Evolutionary conservation across 495 filamentous ascomycete genomes (phyloP).

Genomic region (Pyrenula aspistea): DNA sequence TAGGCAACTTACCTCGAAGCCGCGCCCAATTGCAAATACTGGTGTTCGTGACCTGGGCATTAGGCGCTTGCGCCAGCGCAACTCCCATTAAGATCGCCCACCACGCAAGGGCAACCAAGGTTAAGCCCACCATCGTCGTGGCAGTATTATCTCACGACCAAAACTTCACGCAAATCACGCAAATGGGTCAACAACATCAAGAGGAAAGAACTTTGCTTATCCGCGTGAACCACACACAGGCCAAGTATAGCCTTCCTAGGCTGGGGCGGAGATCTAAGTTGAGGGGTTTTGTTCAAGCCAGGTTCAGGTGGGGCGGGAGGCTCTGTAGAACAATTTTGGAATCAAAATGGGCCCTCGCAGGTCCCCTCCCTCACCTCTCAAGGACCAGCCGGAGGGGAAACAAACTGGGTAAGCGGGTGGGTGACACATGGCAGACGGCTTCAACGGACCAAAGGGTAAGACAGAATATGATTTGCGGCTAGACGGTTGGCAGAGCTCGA

Average conservation of each 20-base stretch:
- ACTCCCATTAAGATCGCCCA: background rate
- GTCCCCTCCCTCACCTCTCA: too few species aligned
- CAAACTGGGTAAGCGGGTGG: background rate
- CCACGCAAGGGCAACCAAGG: background rate
- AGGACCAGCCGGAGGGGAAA: background rate
- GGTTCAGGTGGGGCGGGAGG: background rate
- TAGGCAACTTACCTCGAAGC: slow-evolving; percentile 28
- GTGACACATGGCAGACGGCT: background rate
- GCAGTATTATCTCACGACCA: background rate
- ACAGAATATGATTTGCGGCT: background rate
- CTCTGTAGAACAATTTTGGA: background rate
- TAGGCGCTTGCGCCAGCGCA: background rate
- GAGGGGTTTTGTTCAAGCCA: background rate
- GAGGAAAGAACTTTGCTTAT: background rate
- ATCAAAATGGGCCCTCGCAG: background rate
- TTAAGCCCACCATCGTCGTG: background rate
- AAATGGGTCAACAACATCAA: background rate
- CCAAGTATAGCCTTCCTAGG: background rate
- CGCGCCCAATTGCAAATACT: slow-evolving; percentile 41
- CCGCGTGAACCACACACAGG: background rate
- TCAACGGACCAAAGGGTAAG: background rate
- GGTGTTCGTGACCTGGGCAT: background rate
- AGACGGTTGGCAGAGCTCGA: background rate
- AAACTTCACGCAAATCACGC: background rate
- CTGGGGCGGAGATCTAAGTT: background rate